Percentiles rank a stretch among this genome's conserved stretches.
Conservation (phyloP, 176 grass and related monocot species). For the Rhynchospora breviuscula region DNA sequence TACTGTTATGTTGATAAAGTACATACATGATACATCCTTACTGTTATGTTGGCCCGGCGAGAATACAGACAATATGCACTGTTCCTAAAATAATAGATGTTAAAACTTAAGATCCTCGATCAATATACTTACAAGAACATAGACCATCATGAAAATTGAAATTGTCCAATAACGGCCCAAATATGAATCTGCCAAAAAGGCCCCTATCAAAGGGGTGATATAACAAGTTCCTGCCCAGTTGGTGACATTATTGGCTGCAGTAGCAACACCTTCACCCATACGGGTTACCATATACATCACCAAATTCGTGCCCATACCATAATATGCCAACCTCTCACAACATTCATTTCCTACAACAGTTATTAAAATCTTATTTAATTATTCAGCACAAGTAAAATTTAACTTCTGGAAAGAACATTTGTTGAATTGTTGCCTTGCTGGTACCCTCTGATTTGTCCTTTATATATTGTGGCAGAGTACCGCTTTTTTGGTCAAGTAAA, state of each 20-base stretch:
- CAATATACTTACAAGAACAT: slow-evolving; percentile 15
- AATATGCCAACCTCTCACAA: slow-evolving; percentile 45
- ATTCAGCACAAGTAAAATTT: too few relatives aligned
- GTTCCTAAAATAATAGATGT: too few relatives aligned
- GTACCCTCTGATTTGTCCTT: too few relatives aligned
- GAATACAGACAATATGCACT: too few relatives aligned
- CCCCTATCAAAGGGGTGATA: slow-evolving; percentile 21
- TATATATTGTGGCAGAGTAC: too few relatives aligned
- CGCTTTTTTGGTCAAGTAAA: too few relatives aligned
- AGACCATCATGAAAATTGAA: slow-evolving; percentile 30
- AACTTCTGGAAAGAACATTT: too few relatives aligned
- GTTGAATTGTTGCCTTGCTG: too few relatives aligned
- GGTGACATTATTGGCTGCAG: slow-evolving; percentile 47
- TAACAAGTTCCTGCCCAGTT: slow-evolving; percentile 54
- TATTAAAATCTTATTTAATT: too few relatives aligned
- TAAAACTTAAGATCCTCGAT: not conserved
- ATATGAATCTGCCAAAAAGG: slow-evolving; percentile 18
- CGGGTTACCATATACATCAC: slow-evolving; percentile 40
- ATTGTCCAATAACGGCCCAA: slow-evolving; percentile 37
- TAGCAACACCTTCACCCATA: slow-evolving; percentile 35
- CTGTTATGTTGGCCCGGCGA: too few relatives aligned
- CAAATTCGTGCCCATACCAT: slow-evolving; percentile 49
- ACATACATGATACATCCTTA: not conserved
- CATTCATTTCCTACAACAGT: slow-evolving; percentile 23
- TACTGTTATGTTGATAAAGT: not conserved